Percentiles rank a stretch among this genome's conserved stretches.
Conservation (phyloP, 306 rosid species). For the Aeschynomene evenia region DNA sequence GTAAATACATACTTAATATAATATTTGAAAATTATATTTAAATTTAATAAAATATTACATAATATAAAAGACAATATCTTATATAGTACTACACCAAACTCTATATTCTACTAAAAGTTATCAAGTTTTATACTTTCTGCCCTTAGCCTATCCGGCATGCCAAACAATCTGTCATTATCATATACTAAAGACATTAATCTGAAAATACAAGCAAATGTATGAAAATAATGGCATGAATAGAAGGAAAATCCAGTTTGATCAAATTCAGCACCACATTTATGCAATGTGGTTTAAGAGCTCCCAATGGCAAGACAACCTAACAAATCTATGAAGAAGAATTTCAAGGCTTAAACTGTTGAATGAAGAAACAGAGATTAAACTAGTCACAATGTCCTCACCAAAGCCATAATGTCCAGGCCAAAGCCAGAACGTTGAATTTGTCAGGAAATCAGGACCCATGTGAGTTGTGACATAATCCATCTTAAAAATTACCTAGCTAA, state of each 20-base stretch:
- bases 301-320: neutral
- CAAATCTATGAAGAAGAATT: neutral
- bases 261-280: slow-evolving; percentile 13
- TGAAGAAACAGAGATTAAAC: neutral
- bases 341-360: neutral
- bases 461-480: too few species aligned
- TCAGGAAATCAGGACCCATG: neutral
- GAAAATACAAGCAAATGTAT: slow-evolving; percentile 18
- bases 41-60: too few species aligned
- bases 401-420: neutral
- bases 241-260: neutral
- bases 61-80: too few species aligned
- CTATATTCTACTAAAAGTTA: too few species aligned
- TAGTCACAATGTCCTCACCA: neutral
- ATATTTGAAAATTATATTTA: too few species aligned
- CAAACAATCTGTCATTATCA: slow-evolving; percentile 10
- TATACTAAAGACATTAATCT: neutral
- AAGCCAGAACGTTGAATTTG: neutral
- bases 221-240: neutral
- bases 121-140: too few species aligned
- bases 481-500: neutral
- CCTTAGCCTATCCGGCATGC: too few species aligned
- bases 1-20: too few species aligned
- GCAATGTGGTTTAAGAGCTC: neutral
- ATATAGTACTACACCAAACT: too few species aligned